Evolutionary conservation across 2,329 filamentous ascomycete species (phyloP).

Genomic region (Phoma sp.): DNA sequence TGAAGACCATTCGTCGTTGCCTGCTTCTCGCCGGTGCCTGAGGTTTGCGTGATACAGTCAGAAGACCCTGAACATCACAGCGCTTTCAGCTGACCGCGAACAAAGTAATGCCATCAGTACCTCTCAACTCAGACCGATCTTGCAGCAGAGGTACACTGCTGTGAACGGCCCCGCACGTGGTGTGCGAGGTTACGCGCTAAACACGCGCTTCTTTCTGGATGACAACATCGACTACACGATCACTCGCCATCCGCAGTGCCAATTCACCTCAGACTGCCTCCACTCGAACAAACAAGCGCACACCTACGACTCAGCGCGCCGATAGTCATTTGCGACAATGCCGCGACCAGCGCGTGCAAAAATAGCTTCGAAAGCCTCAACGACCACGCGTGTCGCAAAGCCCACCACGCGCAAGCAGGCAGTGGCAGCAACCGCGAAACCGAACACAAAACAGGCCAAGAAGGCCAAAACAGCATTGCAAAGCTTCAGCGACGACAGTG

Average conservation of each 20-base stretch:
- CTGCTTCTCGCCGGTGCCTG: conserved; percentile 6
- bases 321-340: conserved; percentile 31
- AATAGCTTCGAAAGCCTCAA: conserved; percentile 36
- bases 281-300: conserved; percentile 12
- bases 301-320: background rate
- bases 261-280: conserved; percentile 5
- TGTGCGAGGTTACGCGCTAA: conserved; percentile 11
- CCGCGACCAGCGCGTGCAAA: conserved; percentile 47
- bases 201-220: conserved; percentile 17
- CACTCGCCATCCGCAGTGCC: conserved; percentile 9
- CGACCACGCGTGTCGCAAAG: conserved; percentile 39
- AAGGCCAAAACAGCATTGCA: conserved; percentile 23
- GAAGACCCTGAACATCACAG: background rate
- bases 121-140: background rate
- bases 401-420: conserved; percentile 29
- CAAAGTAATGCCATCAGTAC: background rate
- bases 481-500: conserved; percentile 46
- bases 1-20: conserved; percentile 5
- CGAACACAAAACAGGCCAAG: conserved; percentile 24
- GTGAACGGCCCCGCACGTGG: conserved; percentile 15
- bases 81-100: background rate
- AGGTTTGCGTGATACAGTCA: background rate
- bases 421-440: conserved; percentile 23
- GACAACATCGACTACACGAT: conserved; percentile 14
- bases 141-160: background rate